Conservation (phyloP, 768 basidiomycete species). For the Mycena galopus region DNA sequence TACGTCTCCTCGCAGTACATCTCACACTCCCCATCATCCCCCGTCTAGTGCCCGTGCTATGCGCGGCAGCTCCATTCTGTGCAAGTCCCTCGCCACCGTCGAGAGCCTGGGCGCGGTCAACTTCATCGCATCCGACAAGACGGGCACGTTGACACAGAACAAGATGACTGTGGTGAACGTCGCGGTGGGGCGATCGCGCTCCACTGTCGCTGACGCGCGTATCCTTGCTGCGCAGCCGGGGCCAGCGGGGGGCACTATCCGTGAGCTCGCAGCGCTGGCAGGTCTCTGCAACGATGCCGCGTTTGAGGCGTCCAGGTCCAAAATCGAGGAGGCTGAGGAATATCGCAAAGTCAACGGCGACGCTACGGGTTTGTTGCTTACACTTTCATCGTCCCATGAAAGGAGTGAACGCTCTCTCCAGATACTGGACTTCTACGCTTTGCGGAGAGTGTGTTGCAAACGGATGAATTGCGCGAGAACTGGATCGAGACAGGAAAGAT, state of each 20-base stretch:
- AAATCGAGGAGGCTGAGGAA: slow-evolving; percentile 41
- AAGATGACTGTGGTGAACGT: slow-evolving; percentile 68
- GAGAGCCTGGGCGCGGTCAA: slow-evolving; percentile 77
- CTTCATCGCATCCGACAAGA: slow-evolving; percentile 68
- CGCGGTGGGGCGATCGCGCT: slow-evolving; percentile 52
- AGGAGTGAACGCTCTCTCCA: slow-evolving; percentile 29
- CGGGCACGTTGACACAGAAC: slow-evolving; percentile 72
- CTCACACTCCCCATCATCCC: background rate
- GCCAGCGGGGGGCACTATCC: slow-evolving; percentile 35
- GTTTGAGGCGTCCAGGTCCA: slow-evolving; percentile 50
- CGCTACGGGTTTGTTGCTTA: slow-evolving; percentile 58
- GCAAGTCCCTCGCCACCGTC: slow-evolving; percentile 72
- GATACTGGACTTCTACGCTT: slow-evolving; percentile 71
- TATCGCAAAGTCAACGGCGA: slow-evolving; percentile 60
- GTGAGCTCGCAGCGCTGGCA: slow-evolving; percentile 55
- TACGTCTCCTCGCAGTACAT: background rate
- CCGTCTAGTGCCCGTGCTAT: slow-evolving; percentile 55
- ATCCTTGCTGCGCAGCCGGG: slow-evolving; percentile 27
- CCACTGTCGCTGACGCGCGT: slow-evolving; percentile 38
- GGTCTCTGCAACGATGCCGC: slow-evolving; percentile 65
- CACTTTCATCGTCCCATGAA: background rate
- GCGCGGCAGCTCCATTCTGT: slow-evolving; percentile 65
- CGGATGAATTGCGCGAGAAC: slow-evolving; percentile 42
- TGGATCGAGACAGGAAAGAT: slow-evolving; percentile 55
- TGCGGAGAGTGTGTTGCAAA: slow-evolving; percentile 49